Percentiles rank a stretch among this genome's conserved stretches.
Conservation (phyloP, 805 yeast species). For the Candida sanyiensis region DNA sequence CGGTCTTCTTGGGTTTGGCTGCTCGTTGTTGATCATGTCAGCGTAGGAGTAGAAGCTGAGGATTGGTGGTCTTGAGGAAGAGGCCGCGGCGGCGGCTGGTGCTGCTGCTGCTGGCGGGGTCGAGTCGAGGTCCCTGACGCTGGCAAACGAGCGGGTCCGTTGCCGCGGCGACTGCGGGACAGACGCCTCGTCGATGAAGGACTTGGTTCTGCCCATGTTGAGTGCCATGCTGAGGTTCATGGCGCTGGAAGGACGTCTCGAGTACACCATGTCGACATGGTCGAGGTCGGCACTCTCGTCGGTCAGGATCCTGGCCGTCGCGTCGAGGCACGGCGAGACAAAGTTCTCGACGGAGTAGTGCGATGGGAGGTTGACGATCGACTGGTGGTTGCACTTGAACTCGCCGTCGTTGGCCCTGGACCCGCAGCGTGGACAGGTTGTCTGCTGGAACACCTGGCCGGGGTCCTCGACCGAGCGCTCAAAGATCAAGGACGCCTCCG, state of each 20-base stretch:
- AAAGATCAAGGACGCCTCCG: conserved; percentile 36
- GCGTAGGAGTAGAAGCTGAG: conserved; percentile 68
- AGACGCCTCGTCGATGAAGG: conserved; percentile 16
- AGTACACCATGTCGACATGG: conserved; percentile 63
- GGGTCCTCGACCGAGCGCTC: conserved; percentile 66
- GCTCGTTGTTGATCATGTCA: conserved; percentile 64
- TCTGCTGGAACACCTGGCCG: conserved; percentile 24
- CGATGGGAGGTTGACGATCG: conserved; percentile 29
- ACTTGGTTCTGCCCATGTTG: conserved; percentile 29
- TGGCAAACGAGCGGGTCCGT: conserved; percentile 23
- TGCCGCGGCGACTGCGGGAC: conserved; percentile 18
- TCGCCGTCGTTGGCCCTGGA: conserved; percentile 18
- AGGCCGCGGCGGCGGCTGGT: no score
- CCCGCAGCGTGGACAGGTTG: conserved; percentile 25
- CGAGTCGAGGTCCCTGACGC: conserved; percentile 19
- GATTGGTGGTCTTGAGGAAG: conserved; percentile 22
- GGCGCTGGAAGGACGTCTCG: conserved; percentile 53
- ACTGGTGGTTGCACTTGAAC: conserved; percentile 25
- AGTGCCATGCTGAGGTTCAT: conserved; percentile 30
- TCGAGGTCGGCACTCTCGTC: conserved; percentile 55
- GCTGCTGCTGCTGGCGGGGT: conserved; percentile 14
- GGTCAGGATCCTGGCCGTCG: conserved; percentile 60
- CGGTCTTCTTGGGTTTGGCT: conserved; percentile 54
- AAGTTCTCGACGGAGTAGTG: conserved; percentile 52
- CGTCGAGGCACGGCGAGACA: conserved; percentile 79